These are phyloP conservation scores for Colletotrichum falcatum DNA, from an alignment of 2,329 filamentous ascomycete species.

Conservation along the genomic window DNA sequence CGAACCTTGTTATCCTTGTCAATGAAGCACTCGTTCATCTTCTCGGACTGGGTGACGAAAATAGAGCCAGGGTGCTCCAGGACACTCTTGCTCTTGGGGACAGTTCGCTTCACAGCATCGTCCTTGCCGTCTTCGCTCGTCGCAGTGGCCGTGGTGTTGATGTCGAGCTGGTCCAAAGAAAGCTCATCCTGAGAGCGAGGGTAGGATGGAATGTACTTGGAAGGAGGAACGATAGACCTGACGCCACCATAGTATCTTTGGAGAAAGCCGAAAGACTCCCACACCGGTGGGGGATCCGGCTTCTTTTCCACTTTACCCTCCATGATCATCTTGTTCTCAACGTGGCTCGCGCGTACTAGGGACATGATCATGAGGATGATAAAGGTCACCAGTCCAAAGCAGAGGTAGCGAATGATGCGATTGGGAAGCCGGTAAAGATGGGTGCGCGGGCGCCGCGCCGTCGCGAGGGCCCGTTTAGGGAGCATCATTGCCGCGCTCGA, in stretches of 20 bases:
- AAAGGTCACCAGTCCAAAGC: conserved; percentile 74
- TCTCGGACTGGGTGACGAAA: conserved; percentile 55
- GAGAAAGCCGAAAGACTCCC: conserved; percentile 89
- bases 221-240: conserved; percentile 73
- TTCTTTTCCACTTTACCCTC: conserved; percentile 69
- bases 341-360: conserved; percentile 78
- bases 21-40: conserved; percentile 82
- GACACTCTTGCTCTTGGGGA: conserved; percentile 68
- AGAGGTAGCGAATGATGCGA: conserved; percentile 82
- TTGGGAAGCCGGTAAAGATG: conserved; percentile 74
- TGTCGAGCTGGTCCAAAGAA: conserved; percentile 55
- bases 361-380: conserved; percentile 82
- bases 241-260: conserved; percentile 92
- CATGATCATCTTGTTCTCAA: conserved; percentile 73
- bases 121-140: conserved; percentile 45
- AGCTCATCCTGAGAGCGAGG: conserved; percentile 74
- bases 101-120: conserved; percentile 47
- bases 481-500: conserved; percentile 59
- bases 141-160: conserved; percentile 49
- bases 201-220: conserved; percentile 83
- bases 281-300: conserved; percentile 74
- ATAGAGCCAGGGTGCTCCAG: conserved; percentile 53
- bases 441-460: conserved; percentile 50
- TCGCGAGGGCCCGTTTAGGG: conserved; percentile 52
- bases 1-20: conserved; percentile 73